Conservation (phyloP, 371 early-diverging fungal genomes). For the Rhizopus sp. region DNA sequence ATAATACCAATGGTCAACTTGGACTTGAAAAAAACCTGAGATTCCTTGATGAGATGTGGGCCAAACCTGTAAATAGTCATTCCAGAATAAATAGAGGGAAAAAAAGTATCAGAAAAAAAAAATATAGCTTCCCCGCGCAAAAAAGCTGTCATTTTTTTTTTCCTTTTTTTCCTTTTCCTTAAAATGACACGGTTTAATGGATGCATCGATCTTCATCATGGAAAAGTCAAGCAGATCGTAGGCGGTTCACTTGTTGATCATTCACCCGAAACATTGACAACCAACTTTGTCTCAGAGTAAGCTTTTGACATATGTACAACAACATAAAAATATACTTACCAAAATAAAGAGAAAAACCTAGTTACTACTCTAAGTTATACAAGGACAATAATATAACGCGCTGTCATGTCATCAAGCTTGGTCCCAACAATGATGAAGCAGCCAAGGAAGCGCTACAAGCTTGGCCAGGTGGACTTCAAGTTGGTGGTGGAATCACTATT, state of each 20-base stretch:
- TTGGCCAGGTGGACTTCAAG: conserved; percentile 89
- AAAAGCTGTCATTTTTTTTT: conserved; percentile 4
- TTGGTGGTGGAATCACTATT: conserved; percentile 93
- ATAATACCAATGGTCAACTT: conserved; percentile 76
- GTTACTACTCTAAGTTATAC: conserved; percentile 84
- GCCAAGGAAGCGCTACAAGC: conserved; percentile 79
- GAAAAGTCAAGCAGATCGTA: conserved; percentile 97
- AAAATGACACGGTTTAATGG: conserved; percentile 80
- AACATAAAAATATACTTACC: not conserved
- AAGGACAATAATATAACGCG: conserved; percentile 70
- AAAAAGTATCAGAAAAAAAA: conserved; percentile 1
- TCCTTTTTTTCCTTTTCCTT: not conserved
- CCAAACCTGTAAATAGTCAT: conserved; percentile 54
- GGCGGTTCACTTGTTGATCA: conserved; percentile 86
- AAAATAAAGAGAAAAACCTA: conserved; percentile 60
- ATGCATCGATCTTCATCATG: conserved; percentile 96
- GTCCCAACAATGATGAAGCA: conserved; percentile 86
- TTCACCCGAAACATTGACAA: conserved; percentile 66
- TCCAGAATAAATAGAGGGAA: not conserved
- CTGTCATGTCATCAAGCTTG: conserved; percentile 95
- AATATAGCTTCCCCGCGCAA: not conserved
- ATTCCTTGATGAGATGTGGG: conserved; percentile 60
- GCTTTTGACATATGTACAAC: not conserved
- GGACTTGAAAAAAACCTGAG: conserved; percentile 75
- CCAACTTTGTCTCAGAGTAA: conserved; percentile 92